Evolutionary conservation across 768 basidiomycete genomes (phyloP).

Genomic region (Rhodocollybia butyracea): DNA sequence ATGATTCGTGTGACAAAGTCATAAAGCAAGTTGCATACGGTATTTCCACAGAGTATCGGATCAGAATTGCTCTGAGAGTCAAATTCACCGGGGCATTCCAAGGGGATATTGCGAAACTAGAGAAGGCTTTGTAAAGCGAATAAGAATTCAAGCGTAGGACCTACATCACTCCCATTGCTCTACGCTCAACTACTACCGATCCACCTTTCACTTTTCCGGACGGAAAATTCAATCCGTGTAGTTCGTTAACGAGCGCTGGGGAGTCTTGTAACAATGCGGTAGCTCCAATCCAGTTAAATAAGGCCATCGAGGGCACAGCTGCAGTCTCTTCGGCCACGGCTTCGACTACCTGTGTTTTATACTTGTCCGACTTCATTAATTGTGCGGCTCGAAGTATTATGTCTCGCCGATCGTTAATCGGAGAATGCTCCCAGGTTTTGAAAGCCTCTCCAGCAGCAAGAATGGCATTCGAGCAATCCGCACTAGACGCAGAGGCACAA

Average conservation of each 20-base stretch:
- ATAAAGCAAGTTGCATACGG: too few species aligned
- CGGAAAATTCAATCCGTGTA: slow-evolving; percentile 42
- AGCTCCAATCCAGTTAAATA: slow-evolving; percentile 24
- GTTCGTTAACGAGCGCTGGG: slow-evolving; percentile 28
- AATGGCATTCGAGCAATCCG: slow-evolving; percentile 43
- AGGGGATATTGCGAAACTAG: slow-evolving; percentile 48
- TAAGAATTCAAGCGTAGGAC: slow-evolving; percentile 12
- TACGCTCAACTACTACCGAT: slow-evolving; percentile 38
- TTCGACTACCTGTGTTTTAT: slow-evolving; percentile 29
- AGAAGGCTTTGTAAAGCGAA: background rate
- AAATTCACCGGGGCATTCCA: slow-evolving; percentile 54
- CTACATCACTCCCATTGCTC: slow-evolving; percentile 53
- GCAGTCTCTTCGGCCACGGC: slow-evolving; percentile 36
- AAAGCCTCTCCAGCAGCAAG: slow-evolving; percentile 44
- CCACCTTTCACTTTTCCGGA: slow-evolving; percentile 41
- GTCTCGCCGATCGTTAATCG: slow-evolving; percentile 32
- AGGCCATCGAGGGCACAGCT: slow-evolving; percentile 19
- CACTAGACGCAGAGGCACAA: slow-evolving; percentile 42
- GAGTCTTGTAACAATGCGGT: slow-evolving; percentile 25
- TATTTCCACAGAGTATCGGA: slow-evolving; percentile 54
- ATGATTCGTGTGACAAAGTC: too few species aligned
- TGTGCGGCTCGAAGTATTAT: slow-evolving; percentile 49
- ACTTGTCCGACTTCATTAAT: slow-evolving; percentile 39
- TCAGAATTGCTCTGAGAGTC: slow-evolving; percentile 39
- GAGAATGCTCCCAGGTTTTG: slow-evolving; percentile 42